These are phyloP conservation scores for Fraxinus floribunda DNA, from an alignment of 305 asterid genomes.

Conservation along the genomic window DNA sequence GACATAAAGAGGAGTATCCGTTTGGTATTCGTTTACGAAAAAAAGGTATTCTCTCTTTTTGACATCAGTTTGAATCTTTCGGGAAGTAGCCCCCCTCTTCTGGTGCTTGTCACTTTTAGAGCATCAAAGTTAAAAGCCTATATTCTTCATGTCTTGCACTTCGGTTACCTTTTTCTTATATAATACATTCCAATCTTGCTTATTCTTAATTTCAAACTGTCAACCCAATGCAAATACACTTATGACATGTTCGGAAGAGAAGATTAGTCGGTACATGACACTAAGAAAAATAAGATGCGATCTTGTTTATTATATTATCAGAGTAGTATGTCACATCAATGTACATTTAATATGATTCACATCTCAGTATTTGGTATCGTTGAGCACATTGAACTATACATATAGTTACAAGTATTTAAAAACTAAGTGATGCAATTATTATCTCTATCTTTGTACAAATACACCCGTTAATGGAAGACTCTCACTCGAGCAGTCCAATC, in stretches of 20 bases:
- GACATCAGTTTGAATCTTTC: not conserved
- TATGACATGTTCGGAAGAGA: not conserved
- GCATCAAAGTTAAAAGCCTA: not conserved
- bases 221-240: not conserved
- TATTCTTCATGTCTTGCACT: not conserved
- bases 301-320: not conserved
- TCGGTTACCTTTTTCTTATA: not conserved
- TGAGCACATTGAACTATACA: not conserved
- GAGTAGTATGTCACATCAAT: not conserved
- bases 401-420: not conserved
- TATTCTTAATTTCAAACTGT: not conserved
- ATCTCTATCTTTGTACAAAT: no score
- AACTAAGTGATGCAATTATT: no score
- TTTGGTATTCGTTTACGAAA: not conserved
- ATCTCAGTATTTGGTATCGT: not conserved
- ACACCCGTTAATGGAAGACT: not conserved
- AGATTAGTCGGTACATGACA: not conserved
- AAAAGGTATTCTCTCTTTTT: not conserved
- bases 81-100: not conserved
- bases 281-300: not conserved
- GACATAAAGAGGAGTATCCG: not conserved
- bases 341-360: not conserved
- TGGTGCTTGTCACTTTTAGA: not conserved
- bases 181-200: not conserved
- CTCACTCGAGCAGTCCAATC: not conserved